Evolutionary conservation across 2,329 filamentous ascomycete genomes (phyloP).

Genomic region (Sporothrix euskadiensis): DNA sequence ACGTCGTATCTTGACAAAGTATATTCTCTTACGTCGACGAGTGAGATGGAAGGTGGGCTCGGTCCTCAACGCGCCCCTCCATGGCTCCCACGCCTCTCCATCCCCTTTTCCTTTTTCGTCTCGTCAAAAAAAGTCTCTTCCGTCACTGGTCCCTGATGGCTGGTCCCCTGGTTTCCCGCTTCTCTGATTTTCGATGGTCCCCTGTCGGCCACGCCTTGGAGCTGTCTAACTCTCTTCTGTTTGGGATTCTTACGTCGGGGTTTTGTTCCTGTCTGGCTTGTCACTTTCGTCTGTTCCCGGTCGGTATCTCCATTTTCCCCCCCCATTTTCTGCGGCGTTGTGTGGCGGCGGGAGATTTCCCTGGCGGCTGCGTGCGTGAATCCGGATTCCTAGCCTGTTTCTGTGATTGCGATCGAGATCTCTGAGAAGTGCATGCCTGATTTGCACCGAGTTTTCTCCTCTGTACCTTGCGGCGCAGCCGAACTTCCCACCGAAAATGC

Average conservation of each 20-base stretch:
- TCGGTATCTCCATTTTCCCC: neutral
- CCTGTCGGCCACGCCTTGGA: constrained; percentile 1
- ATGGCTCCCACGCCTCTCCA: neutral
- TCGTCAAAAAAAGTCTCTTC: constrained; percentile 14
- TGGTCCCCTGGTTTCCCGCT: neutral
- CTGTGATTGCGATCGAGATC: constrained; percentile 15
- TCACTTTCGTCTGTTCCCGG: neutral
- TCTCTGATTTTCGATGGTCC: constrained; percentile 19
- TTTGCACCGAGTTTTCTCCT: neutral
- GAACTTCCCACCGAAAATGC: neutral
- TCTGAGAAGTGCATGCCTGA: neutral
- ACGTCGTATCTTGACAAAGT: too few relatives aligned
- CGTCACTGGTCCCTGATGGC: constrained; percentile 16
- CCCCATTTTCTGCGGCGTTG: neutral
- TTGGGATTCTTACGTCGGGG: neutral
- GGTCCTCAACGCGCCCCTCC: neutral
- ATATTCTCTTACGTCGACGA: constrained; percentile 2
- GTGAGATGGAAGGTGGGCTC: neutral
- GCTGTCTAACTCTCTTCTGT: neutral
- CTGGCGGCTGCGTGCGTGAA: neutral
- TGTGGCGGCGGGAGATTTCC: neutral
- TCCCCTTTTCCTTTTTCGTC: neutral
- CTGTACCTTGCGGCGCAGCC: neutral
- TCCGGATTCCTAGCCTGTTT: neutral
- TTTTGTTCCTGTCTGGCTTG: neutral